Conservation (phyloP, 805 yeast species). For the Kazachstania taianensis region DNA sequence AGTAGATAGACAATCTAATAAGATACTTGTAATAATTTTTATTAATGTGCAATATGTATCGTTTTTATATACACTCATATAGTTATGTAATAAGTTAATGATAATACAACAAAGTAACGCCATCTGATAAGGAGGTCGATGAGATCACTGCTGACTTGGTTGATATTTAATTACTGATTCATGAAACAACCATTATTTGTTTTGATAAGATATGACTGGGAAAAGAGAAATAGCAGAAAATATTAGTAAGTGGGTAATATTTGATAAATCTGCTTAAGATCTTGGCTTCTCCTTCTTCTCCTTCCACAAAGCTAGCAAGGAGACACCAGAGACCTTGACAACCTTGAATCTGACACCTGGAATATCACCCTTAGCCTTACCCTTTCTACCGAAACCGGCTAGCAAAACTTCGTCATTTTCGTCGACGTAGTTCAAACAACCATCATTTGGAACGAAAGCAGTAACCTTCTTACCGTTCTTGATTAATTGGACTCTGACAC, state of each 20-base stretch:
- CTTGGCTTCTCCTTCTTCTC: constrained; percentile 99
- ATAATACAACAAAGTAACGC: too few relatives aligned
- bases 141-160: too few relatives aligned
- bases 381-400: constrained; percentile 99
- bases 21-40: too few relatives aligned
- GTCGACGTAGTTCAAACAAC: constrained; percentile 99
- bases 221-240: not conserved
- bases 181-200: too few relatives aligned
- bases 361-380: constrained; percentile 99
- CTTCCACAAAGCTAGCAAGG: constrained; percentile 98
- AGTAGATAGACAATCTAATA: too few relatives aligned
- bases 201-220: too few relatives aligned
- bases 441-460: constrained; percentile 99
- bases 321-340: constrained; percentile 99
- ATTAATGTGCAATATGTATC: too few relatives aligned
- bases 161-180: too few relatives aligned
- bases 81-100: too few relatives aligned
- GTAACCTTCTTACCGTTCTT: constrained; percentile 99
- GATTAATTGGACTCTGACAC: constrained; percentile 99
- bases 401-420: constrained; percentile 99
- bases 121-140: too few relatives aligned
- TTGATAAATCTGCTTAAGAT: constrained; percentile 48
- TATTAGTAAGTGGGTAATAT: not conserved
- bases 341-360: constrained; percentile 99
- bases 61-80: too few relatives aligned